Evolutionary conservation across 2,329 filamentous ascomycete genomes (phyloP).

Genomic region (Penicillium polonicum): DNA sequence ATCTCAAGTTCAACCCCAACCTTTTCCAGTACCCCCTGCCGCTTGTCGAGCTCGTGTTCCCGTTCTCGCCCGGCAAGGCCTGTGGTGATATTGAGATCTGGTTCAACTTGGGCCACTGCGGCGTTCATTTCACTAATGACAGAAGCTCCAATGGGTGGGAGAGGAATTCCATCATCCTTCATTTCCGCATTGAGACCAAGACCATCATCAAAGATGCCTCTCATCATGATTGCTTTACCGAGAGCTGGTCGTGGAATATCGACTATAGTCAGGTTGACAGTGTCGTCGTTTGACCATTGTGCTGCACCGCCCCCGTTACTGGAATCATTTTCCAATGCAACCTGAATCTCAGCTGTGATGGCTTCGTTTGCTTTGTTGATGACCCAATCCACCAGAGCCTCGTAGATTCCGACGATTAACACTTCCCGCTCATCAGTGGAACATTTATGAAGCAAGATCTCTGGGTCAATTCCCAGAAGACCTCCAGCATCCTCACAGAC

Average conservation of each 20-base stretch:
- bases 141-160: slow-evolving; percentile 71
- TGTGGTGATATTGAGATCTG: slow-evolving; percentile 73
- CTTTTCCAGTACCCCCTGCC: slow-evolving; percentile 82
- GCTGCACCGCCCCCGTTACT: slow-evolving; percentile 63
- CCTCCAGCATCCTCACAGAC: slow-evolving; percentile 87
- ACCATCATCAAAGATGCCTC: slow-evolving; percentile 89
- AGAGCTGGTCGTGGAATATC: slow-evolving; percentile 78
- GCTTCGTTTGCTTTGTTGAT: slow-evolving; percentile 83
- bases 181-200: slow-evolving; percentile 94
- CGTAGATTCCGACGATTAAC: slow-evolving; percentile 83
- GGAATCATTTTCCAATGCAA: slow-evolving; percentile 64
- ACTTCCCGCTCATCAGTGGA: slow-evolving; percentile 80
- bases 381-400: slow-evolving; percentile 93
- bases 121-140: slow-evolving; percentile 84
- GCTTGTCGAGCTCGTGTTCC: slow-evolving; percentile 75
- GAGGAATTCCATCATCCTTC: slow-evolving; percentile 89
- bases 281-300: slow-evolving; percentile 70
- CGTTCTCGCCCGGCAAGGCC: slow-evolving; percentile 68
- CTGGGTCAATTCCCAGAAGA: slow-evolving; percentile 81
- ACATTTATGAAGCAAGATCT: slow-evolving; percentile 74
- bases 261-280: slow-evolving; percentile 82
- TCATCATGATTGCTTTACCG: slow-evolving; percentile 84
- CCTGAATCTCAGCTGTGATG: slow-evolving; percentile 72
- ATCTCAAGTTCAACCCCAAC: slow-evolving; percentile 77
- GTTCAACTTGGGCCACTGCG: slow-evolving; percentile 72